Evolutionary conservation across 805 yeast genomes (phyloP), one percentile per base, ranked within the genome.

Genomic region (Metschnikowia shivogae): DNA sequence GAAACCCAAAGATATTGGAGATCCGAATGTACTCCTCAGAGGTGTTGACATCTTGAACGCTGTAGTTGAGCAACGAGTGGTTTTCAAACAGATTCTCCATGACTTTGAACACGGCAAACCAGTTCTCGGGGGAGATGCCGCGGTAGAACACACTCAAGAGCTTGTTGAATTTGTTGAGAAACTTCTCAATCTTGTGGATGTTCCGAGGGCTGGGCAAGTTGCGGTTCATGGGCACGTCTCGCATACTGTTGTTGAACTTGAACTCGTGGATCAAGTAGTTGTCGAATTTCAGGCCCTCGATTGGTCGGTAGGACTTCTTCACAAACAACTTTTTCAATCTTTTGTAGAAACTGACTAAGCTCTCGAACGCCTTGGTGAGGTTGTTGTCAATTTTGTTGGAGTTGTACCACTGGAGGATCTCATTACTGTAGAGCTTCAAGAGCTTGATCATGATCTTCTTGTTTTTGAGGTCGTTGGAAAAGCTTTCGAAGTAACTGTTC

Each of bases 21-120:
- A 90, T 70, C 6, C 75, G 71, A 9, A 89, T 49, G 7, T 75
- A 77, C 10, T 80, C 86, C 27, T 81, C 86, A 7, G 68, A 64
- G 6, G 67, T 67, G 3, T 61, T 55, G 19, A 49, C 44, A 41
- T 55, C 65, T 52, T 68, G 81, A 44, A 65, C 63, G 47, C 64
- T 76, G 59, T 81, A 77, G 40, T 74, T 70, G 58, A 85, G 82
- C 46, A 89, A 66, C 7, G 83, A 76, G 9, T 78, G 65, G 39
- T 76, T 80, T 19, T 79, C 78, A 22, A 83, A 78, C 47, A 84
- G 83, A 28, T 78, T 68, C 59, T 90, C 97, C 36, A 92, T 64
- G 1, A 82, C 65, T 57, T 88, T 92, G 60, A 79, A 86, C 3
- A 84, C 77, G 44, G 76, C 75, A 42, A 88, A 70, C 97, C 97